phyloP scores from a whole-genome alignment of 305 asterid genomes.

The Coffea humblotiana region DNA sequence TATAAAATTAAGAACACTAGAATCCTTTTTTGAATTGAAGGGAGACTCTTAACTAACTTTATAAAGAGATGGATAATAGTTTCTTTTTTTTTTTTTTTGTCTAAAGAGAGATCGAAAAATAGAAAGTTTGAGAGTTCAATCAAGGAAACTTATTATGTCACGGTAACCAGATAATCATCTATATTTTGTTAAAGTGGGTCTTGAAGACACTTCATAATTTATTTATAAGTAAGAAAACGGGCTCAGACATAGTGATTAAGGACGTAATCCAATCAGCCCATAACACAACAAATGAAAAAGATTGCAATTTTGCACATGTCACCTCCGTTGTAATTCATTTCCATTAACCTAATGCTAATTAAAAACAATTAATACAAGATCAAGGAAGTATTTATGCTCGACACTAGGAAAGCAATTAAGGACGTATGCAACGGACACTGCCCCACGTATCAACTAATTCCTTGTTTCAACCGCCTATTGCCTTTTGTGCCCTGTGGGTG shows the following conservation, averaged over 20 bases:
- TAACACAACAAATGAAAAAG: conserved; percentile 5
- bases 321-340: conserved; percentile 29
- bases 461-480: neutral
- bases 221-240: neutral
- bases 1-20: no score
- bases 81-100: no score
- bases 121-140: no score
- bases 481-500: neutral
- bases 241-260: conserved; percentile 6
- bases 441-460: conserved; percentile 26
- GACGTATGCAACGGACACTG: conserved; percentile 43
- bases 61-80: conserved; percentile 14
- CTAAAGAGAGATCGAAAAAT: no score
- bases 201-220: conserved; percentile 4
- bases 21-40: no score
- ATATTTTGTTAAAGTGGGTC: no score
- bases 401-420: conserved; percentile 18
- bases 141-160: no score
- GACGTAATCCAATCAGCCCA: conserved; percentile 28
- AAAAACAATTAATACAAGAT: neutral
- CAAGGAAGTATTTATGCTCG: conserved; percentile 25
- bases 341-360: conserved; percentile 16
- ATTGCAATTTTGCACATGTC: conserved; percentile 30
- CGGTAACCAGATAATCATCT: no score
- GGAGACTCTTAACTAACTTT: neutral